A percentile compares a stretch with the other conserved stretches of the same genome.
Evolutionary conservation across 805 yeast species (phyloP).

Genomic region (Teunomyces lycoperdinae): DNA sequence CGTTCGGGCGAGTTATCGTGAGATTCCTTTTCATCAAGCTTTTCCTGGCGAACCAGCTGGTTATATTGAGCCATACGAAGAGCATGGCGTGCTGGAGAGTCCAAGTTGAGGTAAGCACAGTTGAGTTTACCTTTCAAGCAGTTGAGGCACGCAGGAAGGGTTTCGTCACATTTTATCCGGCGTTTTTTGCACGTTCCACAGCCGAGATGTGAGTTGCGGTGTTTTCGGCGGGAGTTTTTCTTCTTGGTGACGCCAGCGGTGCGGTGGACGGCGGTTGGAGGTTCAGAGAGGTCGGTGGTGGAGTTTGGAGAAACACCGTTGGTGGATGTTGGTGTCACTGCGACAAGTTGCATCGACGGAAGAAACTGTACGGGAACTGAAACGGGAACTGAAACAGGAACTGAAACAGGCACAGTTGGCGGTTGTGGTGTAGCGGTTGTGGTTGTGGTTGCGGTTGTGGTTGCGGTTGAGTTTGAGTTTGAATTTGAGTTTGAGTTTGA

Average conservation of each 20-base stretch:
- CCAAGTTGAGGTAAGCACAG: constrained; percentile 50
- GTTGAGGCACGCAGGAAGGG: constrained; percentile 55
- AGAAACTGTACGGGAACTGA: not conserved
- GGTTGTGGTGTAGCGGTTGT: not conserved
- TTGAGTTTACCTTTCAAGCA: constrained; percentile 48
- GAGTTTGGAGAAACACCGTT: not conserved
- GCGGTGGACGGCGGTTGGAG: not conserved
- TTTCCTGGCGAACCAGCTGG: constrained; percentile 30
- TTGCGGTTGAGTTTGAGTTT: not conserved
- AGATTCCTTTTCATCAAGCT: constrained; percentile 10
- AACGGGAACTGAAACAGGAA: no score
- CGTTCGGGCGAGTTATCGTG: constrained; percentile 7
- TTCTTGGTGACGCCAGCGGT: constrained; percentile 17
- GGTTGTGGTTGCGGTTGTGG: not conserved
- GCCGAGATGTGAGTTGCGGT: constrained; percentile 71
- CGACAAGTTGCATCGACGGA: not conserved
- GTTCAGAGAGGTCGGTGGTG: not conserved
- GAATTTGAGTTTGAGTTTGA: not conserved
- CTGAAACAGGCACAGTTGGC: no score
- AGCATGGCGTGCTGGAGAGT: constrained; percentile 48
- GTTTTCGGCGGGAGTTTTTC: constrained; percentile 53
- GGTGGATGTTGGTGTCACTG: not conserved
- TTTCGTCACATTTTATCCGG: constrained; percentile 64
- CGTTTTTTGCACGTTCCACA: constrained; percentile 66
- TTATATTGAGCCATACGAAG: constrained; percentile 48